Conservation (phyloP, 139 green algal genomes). For the Desmodesmus armatus region DNA sequence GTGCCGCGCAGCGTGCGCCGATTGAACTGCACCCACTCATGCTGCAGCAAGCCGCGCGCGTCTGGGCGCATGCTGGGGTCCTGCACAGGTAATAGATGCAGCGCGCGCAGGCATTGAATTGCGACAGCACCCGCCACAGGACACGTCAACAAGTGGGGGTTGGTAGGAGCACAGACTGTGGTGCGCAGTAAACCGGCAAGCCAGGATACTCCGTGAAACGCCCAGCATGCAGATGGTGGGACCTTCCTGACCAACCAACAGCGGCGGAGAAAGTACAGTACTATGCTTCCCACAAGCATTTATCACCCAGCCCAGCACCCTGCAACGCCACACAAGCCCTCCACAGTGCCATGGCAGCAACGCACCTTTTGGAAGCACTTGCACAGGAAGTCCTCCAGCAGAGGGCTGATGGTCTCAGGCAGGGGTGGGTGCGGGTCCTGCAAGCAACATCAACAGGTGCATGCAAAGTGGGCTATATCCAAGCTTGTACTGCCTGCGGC, state of each 20-base stretch:
- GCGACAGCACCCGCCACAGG: too few relatives aligned
- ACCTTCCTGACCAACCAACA: background rate
- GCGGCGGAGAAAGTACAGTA: too few relatives aligned
- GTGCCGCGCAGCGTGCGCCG: slow-evolving; percentile 74
- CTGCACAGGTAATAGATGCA: too few relatives aligned
- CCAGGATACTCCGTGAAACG: too few relatives aligned
- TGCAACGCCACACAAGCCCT: too few relatives aligned
- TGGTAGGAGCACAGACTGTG: background rate
- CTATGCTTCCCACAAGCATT: too few relatives aligned
- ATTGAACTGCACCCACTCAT: slow-evolving; percentile 89
- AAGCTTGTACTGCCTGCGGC: too few relatives aligned
- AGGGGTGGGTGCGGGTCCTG: slow-evolving; percentile 89
- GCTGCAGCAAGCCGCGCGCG: slow-evolving; percentile 83
- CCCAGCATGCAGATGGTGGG: too few relatives aligned
- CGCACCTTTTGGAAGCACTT: slow-evolving; percentile 93
- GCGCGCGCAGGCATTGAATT: too few relatives aligned
- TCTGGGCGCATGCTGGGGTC: slow-evolving; percentile 82
- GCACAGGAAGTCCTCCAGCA: slow-evolving; percentile 90
- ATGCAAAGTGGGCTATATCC: too few relatives aligned
- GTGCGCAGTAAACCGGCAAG: too few relatives aligned
- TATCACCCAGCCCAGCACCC: too few relatives aligned
- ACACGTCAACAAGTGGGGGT: background rate
- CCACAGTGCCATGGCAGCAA: background rate
- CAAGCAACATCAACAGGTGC: background rate
- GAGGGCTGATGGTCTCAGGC: slow-evolving; percentile 77